Conservation (phyloP, 1,139 yeast genomes). For the Yamadazyma aaseri region DNA sequence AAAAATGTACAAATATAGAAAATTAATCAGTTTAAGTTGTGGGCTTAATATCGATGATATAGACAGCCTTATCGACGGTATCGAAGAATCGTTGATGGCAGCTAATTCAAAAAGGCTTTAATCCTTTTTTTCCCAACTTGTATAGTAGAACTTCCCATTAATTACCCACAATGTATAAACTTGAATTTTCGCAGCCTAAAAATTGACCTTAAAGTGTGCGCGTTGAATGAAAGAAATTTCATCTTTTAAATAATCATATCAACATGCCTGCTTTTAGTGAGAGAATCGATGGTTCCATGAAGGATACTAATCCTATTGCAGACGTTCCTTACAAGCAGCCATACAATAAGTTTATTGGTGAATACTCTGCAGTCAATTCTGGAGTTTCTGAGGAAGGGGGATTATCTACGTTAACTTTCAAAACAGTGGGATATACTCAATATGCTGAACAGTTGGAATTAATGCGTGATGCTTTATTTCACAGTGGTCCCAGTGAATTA, state of each 20-base stretch:
- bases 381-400: slow-evolving; percentile 49
- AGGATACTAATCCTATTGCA: slow-evolving; percentile 7
- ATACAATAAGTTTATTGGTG: slow-evolving; percentile 32
- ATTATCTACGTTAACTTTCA: slow-evolving; percentile 43
- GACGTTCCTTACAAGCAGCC: slow-evolving; percentile 29
- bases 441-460: slow-evolving; percentile 39
- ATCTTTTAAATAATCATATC: too few relatives aligned
- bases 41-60: slow-evolving; percentile 78
- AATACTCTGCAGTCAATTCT: slow-evolving; percentile 42
- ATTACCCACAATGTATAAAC: background rate
- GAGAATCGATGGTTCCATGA: slow-evolving; percentile 7
- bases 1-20: slow-evolving; percentile 79
- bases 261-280: slow-evolving; percentile 14
- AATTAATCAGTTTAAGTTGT: slow-evolving; percentile 78
- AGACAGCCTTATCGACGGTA: slow-evolving; percentile 56
- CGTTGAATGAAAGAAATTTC: background rate
- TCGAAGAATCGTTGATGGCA: slow-evolving; percentile 44
- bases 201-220: background rate
- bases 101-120: slow-evolving; percentile 13
- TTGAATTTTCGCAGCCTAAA: background rate
- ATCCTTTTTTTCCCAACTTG: slow-evolving; percentile 1
- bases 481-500: slow-evolving; percentile 15
- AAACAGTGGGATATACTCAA: slow-evolving; percentile 38
- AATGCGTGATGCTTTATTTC: slow-evolving; percentile 23
- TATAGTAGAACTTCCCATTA: slow-evolving; percentile 1